Evolutionary conservation across 2,329 filamentous ascomycete species (phyloP).

Genomic region (Cordyceps farinosa): DNA sequence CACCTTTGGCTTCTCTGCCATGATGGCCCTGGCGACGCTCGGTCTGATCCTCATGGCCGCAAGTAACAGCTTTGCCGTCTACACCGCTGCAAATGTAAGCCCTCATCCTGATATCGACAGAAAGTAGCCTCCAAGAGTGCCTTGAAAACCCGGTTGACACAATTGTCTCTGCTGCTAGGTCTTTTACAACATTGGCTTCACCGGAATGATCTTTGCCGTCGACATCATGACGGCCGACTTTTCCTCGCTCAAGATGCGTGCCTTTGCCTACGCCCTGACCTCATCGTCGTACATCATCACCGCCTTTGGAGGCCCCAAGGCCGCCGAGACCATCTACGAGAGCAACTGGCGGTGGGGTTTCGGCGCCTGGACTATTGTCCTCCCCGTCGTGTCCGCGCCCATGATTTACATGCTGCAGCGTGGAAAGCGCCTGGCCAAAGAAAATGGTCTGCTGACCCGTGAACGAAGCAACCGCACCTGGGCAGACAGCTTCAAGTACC

Average conservation of each 20-base stretch:
- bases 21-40: slow-evolving; percentile 35
- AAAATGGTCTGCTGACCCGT: slow-evolving; percentile 18
- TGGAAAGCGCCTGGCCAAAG: slow-evolving; percentile 25
- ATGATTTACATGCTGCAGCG: slow-evolving; percentile 24
- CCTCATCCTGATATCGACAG: background rate
- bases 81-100: slow-evolving; percentile 25
- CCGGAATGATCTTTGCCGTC: slow-evolving; percentile 29
- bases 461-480: slow-evolving; percentile 35
- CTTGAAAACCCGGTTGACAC: too few species aligned
- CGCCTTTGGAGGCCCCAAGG: slow-evolving; percentile 29
- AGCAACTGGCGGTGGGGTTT: slow-evolving; percentile 38
- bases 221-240: slow-evolving; percentile 33
- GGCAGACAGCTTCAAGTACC: slow-evolving; percentile 38
- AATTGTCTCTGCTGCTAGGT: slow-evolving; percentile 37
- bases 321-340: slow-evolving; percentile 25
- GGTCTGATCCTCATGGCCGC: slow-evolving; percentile 55
- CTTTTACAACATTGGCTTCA: slow-evolving; percentile 53
- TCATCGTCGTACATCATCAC: slow-evolving; percentile 36
- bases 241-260: slow-evolving; percentile 30
- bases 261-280: slow-evolving; percentile 31
- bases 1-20: slow-evolving; percentile 33
- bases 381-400: slow-evolving; percentile 41
- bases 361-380: slow-evolving; percentile 55
- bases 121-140: too few species aligned
- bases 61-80: slow-evolving; percentile 49